Conservation (phyloP, 305 asterid species). For the Fraxinus ornus region DNA sequence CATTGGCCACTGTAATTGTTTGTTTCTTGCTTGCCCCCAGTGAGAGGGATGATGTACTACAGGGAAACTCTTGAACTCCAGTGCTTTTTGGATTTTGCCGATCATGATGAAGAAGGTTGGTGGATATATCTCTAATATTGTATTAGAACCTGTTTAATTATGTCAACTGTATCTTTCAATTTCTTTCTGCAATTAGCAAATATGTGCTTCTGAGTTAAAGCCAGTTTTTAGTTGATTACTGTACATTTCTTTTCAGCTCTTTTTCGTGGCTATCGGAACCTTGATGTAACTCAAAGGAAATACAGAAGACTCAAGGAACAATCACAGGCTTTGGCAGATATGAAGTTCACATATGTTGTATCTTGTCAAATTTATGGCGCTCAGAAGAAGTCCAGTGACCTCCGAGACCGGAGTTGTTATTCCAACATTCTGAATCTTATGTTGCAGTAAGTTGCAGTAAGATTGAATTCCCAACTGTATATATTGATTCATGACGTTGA, state of each 20-base stretch:
- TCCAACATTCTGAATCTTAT: constrained; percentile 85
- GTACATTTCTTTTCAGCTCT: constrained; percentile 53
- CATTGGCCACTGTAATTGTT: neutral
- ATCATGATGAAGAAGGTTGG: constrained; percentile 78
- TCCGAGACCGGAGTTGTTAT: constrained; percentile 74
- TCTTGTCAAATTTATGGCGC: constrained; percentile 95
- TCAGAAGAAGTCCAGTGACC: constrained; percentile 82
- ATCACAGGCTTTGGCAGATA: constrained; percentile 89
- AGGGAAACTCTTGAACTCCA: constrained; percentile 92
- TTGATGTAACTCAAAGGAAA: constrained; percentile 49
- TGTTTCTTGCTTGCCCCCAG: constrained; percentile 44
- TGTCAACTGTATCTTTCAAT: neutral
- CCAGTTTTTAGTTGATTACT: constrained; percentile 17
- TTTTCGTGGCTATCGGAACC: constrained; percentile 74
- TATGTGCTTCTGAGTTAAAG: constrained; percentile 9
- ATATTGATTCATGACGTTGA: constrained; percentile 11
- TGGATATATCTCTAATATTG: constrained; percentile 20
- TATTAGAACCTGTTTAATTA: neutral
- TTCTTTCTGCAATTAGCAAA: constrained; percentile 19
- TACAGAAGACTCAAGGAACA: constrained; percentile 58
- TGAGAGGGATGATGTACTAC: constrained; percentile 99
- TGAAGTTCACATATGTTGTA: constrained; percentile 95
- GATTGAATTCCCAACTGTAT: constrained; percentile 11
- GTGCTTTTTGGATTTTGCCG: constrained; percentile 88
- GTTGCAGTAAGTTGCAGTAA: constrained; percentile 68